These are phyloP conservation scores for Aspergillus carbonarius DNA, from an alignment of 2,329 filamentous ascomycete genomes.

Conservation along the genomic window DNA sequence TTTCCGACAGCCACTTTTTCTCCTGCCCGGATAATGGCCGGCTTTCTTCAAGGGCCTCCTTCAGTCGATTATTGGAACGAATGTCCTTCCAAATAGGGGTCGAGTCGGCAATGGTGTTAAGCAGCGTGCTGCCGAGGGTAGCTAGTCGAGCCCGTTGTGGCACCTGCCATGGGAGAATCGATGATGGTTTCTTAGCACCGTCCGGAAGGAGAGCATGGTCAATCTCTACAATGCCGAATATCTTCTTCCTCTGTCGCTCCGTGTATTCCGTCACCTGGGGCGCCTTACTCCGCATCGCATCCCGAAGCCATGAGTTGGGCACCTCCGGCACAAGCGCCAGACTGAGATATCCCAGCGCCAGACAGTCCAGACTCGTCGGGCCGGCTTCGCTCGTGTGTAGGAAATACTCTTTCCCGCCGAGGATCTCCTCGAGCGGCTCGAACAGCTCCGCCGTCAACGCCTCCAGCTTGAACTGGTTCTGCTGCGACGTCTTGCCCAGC, in stretches of 20 bases:
- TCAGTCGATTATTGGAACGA: conserved; percentile 39
- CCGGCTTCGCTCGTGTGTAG: conserved; percentile 46
- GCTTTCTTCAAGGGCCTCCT: conserved; percentile 28
- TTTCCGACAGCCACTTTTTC: conserved; percentile 24
- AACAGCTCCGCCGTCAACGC: conserved; percentile 70
- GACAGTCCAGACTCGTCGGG: conserved; percentile 71
- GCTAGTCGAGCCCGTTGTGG: conserved; percentile 33
- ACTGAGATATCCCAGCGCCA: conserved; percentile 76
- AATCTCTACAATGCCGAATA: conserved; percentile 37
- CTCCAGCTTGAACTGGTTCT: conserved; percentile 73
- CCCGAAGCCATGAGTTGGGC: conserved; percentile 62
- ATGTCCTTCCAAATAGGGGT: conserved; percentile 39
- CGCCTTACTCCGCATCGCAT: conserved; percentile 55
- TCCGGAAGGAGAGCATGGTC: conserved; percentile 21
- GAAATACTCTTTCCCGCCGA: conserved; percentile 57
- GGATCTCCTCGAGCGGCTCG: conserved; percentile 65
- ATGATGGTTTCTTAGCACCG: conserved; percentile 24
- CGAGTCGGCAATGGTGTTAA: conserved; percentile 37
- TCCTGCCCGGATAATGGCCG: conserved; percentile 27
- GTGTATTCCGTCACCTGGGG: conserved; percentile 47
- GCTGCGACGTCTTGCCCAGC: conserved; percentile 67
- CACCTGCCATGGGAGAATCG: conserved; percentile 36
- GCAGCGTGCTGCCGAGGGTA: conserved; percentile 35
- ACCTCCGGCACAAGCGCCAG: conserved; percentile 66
- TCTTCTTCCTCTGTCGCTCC: conserved; percentile 36